Evolutionary conservation across 768 basidiomycete species (phyloP), one percentile per base, ranked within the genome.

Genomic region (Rhodotorula toruloides): DNA sequence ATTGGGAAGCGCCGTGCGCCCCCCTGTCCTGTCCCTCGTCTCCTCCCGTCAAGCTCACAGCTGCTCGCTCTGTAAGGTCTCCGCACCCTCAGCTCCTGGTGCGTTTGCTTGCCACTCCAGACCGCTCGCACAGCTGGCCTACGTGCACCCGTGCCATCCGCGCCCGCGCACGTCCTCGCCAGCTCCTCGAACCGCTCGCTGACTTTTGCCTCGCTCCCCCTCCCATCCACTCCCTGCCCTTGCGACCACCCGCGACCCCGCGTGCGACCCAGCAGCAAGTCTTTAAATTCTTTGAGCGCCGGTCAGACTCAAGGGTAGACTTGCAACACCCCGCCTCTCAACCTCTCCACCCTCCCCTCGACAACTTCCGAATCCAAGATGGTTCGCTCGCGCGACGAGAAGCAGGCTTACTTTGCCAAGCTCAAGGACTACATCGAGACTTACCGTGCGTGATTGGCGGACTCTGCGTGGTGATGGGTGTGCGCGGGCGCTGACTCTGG

Each of bases 371-470:
- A 13, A 29, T 14, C 21, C 61, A 71, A 56, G 27, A 72, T 72
- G 70, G 70, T 67, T 64, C 70, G 70, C 60, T 61, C 70, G 59
- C 66, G 65, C 37, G 70, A 72, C 40, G 70, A 67, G 42, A 72
- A 72, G 66, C 54, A 68, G 46, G 70, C 63, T 25, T 72, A 72
- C 70, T 97, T 98, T 78, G 80, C 78, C 65, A 97, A 96, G 83
- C 87, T 98, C 80, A 90, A 87, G 84, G 87, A 90, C 76, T 87
- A 98, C 76, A 83, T 99, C 75, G 81, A 84, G 79, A 86, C 89
- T 79, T 93, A 88, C 79, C 84, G 92, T 96, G 71, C 76, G 90
- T 84, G n/a, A n/a, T n/a, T n/a, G n/a, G n/a, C n/a, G n/a, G n/a
- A n/a, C n/a, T n/a, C n/a, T n/a, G n/a, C n/a, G n/a, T n/a, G n/a